A percentile compares a stretch with the other conserved stretches of the same genome.
Conservation (phyloP, 129 eudicot species). For the Saussurea involucrata region DNA sequence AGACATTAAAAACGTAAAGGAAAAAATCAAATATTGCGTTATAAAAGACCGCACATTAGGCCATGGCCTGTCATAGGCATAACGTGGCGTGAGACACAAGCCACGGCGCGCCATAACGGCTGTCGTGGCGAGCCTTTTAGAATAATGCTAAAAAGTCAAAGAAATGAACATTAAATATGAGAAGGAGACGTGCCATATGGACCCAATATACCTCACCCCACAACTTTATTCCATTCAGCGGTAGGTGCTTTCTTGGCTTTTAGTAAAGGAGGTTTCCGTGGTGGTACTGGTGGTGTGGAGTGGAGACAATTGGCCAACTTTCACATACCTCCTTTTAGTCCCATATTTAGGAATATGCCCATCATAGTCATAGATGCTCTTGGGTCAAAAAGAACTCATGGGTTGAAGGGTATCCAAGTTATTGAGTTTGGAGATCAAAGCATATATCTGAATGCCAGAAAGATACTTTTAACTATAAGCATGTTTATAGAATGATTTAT, state of each 20-base stretch:
- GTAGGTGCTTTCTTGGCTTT: slow-evolving; percentile 15
- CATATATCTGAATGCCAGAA: neutral
- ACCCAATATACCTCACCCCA: slow-evolving; percentile 7
- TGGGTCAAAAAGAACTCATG: slow-evolving; percentile 26
- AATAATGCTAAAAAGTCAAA: neutral
- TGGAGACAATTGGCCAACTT: slow-evolving; percentile 28
- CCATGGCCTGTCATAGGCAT: no score
- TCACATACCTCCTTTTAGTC: slow-evolving; percentile 11
- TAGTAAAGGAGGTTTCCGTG: slow-evolving; percentile 12
- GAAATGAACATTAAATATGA: slow-evolving; percentile 5
- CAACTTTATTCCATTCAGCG: slow-evolving; percentile 25
- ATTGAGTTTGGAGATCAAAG: neutral
- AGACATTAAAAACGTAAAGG: no score
- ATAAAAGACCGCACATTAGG: no score
- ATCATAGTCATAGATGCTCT: slow-evolving; percentile 20
- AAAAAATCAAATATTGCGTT: no score
- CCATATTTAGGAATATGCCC: slow-evolving; percentile 32
- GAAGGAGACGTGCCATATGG: slow-evolving; percentile 2
- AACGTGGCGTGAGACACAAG: no score
- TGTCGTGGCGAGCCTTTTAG: no score
- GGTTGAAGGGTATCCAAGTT: slow-evolving; percentile 3
- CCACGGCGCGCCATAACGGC: no score
- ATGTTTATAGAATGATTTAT: neutral
- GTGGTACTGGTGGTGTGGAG: slow-evolving; percentile 5
- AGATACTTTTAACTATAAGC: neutral